Evolutionary conservation across 345 rosid genomes (phyloP).

Genomic region (Hibiscus tridactylites): DNA sequence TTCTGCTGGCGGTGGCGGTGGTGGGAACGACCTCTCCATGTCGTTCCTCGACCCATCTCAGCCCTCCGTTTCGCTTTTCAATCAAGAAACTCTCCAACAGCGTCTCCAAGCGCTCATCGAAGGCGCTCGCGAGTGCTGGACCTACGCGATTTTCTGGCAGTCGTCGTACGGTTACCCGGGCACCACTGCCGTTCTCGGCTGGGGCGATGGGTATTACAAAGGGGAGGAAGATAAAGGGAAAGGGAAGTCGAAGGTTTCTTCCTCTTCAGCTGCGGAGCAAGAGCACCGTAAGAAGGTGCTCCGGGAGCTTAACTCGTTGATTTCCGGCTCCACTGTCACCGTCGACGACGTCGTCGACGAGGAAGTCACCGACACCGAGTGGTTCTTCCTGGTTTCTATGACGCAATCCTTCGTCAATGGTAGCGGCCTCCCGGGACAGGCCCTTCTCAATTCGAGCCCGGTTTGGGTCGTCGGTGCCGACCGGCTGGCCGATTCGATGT

Average conservation of each 20-base stretch:
- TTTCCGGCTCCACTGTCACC: conserved; percentile 47
- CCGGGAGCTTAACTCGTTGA: conserved; percentile 72
- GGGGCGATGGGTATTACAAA: conserved; percentile 96
- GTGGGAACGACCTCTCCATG: conserved; percentile 9
- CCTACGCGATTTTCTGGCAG: conserved; percentile 97
- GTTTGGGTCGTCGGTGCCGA: conserved; percentile 69
- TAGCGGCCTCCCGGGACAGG: conserved; percentile 70
- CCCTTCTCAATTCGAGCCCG: conserved; percentile 41
- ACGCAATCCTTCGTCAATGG: conserved; percentile 69
- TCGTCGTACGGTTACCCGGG: conserved; percentile 61
- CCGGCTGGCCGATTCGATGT: conserved; percentile 42
- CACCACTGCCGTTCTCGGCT: conserved; percentile 41
- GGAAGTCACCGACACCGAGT: conserved; percentile 90
- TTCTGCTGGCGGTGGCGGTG: not conserved
- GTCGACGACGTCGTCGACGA: conserved; percentile 66
- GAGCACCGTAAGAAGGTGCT: conserved; percentile 78
- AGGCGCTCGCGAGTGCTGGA: conserved; percentile 63
- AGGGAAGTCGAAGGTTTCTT: conserved; percentile 15
- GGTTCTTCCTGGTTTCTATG: conserved; percentile 94
- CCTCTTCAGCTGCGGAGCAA: conserved; percentile 52
- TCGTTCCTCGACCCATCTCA: conserved; percentile 13
- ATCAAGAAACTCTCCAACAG: conserved; percentile 77
- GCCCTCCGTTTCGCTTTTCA: conserved; percentile 28
- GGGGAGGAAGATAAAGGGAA: conserved; percentile 71
- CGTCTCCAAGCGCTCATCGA: conserved; percentile 76